phyloP scores from a whole-genome alignment of 352 stramenopile genomes.

The Plasmopara halstedii region DNA sequence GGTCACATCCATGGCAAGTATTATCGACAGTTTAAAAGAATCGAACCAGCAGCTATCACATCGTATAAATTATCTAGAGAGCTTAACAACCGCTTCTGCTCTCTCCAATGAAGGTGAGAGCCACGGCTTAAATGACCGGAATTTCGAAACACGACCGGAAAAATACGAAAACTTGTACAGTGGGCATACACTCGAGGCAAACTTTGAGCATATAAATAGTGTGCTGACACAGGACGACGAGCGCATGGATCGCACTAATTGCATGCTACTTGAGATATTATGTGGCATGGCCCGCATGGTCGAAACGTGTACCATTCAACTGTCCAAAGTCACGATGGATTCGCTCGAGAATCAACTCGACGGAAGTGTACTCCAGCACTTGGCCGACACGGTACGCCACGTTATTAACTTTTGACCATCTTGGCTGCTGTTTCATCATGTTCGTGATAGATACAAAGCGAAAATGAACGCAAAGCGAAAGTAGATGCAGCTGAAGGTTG shows the following conservation, averaged over 20 bases:
- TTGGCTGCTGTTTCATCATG: background rate
- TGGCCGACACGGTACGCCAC: slow-evolving; percentile 46
- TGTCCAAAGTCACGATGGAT: slow-evolving; percentile 77
- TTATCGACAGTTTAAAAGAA: slow-evolving; percentile 73
- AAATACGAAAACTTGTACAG: background rate
- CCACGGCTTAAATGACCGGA: slow-evolving; percentile 4
- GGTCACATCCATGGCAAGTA: slow-evolving; percentile 59
- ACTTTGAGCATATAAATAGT: slow-evolving; percentile 54
- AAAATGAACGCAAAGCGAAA: slow-evolving; percentile 52
- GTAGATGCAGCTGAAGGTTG: slow-evolving; percentile 17
- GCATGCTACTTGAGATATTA: slow-evolving; percentile 74
- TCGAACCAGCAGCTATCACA: slow-evolving; percentile 61
- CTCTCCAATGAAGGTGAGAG: slow-evolving; percentile 5
- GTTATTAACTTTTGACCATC: background rate
- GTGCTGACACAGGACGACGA: slow-evolving; percentile 43
- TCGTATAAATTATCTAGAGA: slow-evolving; percentile 60
- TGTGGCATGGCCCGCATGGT: slow-evolving; percentile 83
- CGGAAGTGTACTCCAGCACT: slow-evolving; percentile 45
- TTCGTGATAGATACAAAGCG: slow-evolving; percentile 32
- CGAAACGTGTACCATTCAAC: slow-evolving; percentile 76
- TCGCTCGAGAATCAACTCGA: slow-evolving; percentile 73
- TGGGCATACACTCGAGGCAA: slow-evolving; percentile 18
- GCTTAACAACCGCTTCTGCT: slow-evolving; percentile 23
- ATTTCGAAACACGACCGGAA: slow-evolving; percentile 1
- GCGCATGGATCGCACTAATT: slow-evolving; percentile 56